Percentiles rank a stretch among this genome's conserved stretches.
phyloP scores from a whole-genome alignment of 1,284 basidiomycete genomes.

The Puccinia triticina region DNA sequence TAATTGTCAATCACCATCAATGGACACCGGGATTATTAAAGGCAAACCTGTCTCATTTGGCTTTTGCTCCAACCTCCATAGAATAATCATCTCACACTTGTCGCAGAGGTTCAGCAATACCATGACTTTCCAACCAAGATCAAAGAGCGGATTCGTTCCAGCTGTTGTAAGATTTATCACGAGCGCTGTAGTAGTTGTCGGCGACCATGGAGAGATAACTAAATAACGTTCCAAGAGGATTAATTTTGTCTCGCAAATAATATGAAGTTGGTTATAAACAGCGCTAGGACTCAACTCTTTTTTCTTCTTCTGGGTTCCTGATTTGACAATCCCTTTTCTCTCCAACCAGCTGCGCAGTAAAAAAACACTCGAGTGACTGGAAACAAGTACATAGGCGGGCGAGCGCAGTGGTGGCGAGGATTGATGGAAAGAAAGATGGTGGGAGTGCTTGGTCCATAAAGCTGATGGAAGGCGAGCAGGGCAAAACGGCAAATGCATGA shows the following conservation, averaged over 20 bases:
- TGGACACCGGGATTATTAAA: neutral
- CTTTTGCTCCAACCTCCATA: conserved; percentile 75
- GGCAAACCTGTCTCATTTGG: conserved; percentile 35
- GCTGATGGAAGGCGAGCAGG: no score
- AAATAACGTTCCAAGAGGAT: neutral
- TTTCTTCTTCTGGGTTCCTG: conserved; percentile 42
- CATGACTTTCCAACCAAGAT: conserved; percentile 56
- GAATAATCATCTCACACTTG: conserved; percentile 61
- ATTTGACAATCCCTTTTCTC: conserved; percentile 55
- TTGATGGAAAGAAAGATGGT: no score
- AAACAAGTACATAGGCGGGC: no score
- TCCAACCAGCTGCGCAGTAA: conserved; percentile 67
- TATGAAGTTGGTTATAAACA: neutral
- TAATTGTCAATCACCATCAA: conserved; percentile 64
- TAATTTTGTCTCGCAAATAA: neutral
- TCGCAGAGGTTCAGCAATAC: conserved; percentile 55
- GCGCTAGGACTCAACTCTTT: conserved; percentile 26
- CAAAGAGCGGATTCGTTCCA: conserved; percentile 50
- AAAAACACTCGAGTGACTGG: no score
- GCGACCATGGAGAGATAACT: conserved; percentile 41
- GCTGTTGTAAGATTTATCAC: conserved; percentile 30
- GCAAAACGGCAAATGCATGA: no score
- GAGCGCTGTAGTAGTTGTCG: conserved; percentile 45
- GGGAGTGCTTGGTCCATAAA: no score
- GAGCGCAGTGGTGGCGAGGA: no score